These are phyloP conservation scores for Metarhizium anisopliae DNA, from an alignment of 2,329 filamentous ascomycete species.

Conservation along the genomic window DNA sequence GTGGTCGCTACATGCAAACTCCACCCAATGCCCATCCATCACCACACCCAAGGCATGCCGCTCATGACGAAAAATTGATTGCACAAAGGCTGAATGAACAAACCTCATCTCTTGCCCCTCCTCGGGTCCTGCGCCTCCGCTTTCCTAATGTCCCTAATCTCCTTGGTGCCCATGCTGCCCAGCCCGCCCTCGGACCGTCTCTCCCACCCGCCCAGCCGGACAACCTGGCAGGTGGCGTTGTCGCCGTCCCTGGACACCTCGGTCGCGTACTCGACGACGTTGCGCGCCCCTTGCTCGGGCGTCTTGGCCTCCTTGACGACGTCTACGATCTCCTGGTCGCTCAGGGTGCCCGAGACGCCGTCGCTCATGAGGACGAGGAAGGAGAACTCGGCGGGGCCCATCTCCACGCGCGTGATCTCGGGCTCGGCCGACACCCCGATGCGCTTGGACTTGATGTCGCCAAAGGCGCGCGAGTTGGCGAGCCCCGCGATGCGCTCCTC, in stretches of 20 bases:
- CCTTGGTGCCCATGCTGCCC: slow-evolving; percentile 84
- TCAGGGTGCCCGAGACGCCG: slow-evolving; percentile 76
- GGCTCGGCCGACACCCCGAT: slow-evolving; percentile 93
- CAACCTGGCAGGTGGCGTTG: slow-evolving; percentile 60
- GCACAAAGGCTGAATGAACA: no score
- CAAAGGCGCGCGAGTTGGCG: slow-evolving; percentile 89
- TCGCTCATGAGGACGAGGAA: slow-evolving; percentile 87
- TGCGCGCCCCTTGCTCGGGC: slow-evolving; percentile 72
- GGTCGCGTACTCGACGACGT: slow-evolving; percentile 78
- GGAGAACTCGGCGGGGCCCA: slow-evolving; percentile 74
- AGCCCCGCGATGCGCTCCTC: slow-evolving; percentile 91
- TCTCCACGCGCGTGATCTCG: slow-evolving; percentile 70
- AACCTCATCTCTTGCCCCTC: slow-evolving; percentile 45
- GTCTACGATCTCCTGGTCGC: slow-evolving; percentile 93
- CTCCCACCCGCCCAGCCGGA: slow-evolving; percentile 62
- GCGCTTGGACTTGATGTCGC: slow-evolving; percentile 84
- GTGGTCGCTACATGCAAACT: neutral
- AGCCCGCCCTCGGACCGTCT: slow-evolving; percentile 72
- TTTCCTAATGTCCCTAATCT: slow-evolving; percentile 75
- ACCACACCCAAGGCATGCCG: no score
- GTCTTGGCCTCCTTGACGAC: slow-evolving; percentile 89
- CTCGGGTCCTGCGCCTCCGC: slow-evolving; percentile 76
- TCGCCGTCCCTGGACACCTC: slow-evolving; percentile 65
- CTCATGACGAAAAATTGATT: no score
- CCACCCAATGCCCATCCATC: no score